Evolutionary conservation across 495 filamentous ascomycete species (phyloP), one percentile per base, ranked within the genome.

Genomic region (Chaetomium tenue): DNA sequence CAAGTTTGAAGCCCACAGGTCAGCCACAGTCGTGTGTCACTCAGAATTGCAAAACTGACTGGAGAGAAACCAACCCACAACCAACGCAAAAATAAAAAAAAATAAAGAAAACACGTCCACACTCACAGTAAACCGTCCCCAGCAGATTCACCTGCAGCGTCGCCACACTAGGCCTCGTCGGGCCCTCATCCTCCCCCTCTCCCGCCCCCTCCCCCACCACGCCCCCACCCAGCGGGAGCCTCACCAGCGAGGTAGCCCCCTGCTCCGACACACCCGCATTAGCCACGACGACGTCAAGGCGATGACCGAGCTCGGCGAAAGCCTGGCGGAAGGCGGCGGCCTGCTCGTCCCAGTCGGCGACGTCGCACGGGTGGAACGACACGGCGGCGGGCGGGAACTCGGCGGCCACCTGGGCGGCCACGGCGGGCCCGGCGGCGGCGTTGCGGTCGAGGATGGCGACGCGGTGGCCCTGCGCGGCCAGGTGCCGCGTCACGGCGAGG

Each of bases 371-470:
- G 33, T 77, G 70, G 68, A 84, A 85, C 15, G 66, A 68, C n/a
- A 82, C 67, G 1, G 37, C 70, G 0, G 75, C 67, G 2, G 70
- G 28, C 2, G 80, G 76, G 60, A 72, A 78, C 58, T 82, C 71
- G 11, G 70, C 6, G 0, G 68, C 68, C 0, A 84, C 61, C 23
- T 68, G 54, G 2, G 73, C 62, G 7, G 78, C 72, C 8, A 75
- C 71, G 9, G 64, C 30, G 2, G 63, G 56, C 0, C 80, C 80
- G 0, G 72, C 63, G 0, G 62, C 56, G 16, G 72, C 55, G 60
- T 82, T 80, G 63, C 84, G 72, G 65, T 86, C 84, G n/a, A 86
- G 68, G 37, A 86, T 78, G 20, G 79, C 77, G 54, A 86, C 72
- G 0, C 70, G 70, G 64, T 81, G 71, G 23, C 76, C 71, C 23